Conservation (phyloP, 352 stramenopile genomes). For the Globisporangium lucens region DNA sequence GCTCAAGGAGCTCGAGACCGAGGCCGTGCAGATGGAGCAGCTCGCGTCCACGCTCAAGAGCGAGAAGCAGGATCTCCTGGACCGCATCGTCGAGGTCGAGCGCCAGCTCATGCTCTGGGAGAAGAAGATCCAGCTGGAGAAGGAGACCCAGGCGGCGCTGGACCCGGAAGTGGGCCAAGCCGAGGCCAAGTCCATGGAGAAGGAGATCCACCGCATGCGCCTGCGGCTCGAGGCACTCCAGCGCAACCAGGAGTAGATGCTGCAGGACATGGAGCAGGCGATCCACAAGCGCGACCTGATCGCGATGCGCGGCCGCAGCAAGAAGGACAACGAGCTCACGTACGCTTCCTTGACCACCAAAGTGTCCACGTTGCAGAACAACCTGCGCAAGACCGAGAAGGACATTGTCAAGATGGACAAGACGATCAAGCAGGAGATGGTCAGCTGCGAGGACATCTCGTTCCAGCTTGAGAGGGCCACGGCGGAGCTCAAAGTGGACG, state of each 20-base stretch:
- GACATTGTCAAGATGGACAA: slow-evolving; percentile 61
- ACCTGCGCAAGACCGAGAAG: slow-evolving; percentile 65
- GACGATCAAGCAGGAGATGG: slow-evolving; percentile 52
- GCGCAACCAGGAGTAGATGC: slow-evolving; percentile 91
- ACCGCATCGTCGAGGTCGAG: slow-evolving; percentile 91
- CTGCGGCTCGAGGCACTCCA: slow-evolving; percentile 89
- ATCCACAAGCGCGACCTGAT: slow-evolving; percentile 94
- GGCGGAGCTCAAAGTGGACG: slow-evolving; percentile 74
- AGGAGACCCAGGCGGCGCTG: slow-evolving; percentile 93
- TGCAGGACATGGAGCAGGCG: slow-evolving; percentile 93
- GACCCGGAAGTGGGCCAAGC: slow-evolving; percentile 90
- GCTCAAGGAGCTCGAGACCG: slow-evolving; percentile 88
- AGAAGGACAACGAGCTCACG: slow-evolving; percentile 82
- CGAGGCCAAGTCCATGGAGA: slow-evolving; percentile 92
- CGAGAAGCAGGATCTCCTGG: slow-evolving; percentile 85
- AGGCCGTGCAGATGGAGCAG: slow-evolving; percentile 69
- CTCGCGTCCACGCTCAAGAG: slow-evolving; percentile 70
- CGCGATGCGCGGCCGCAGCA: slow-evolving; percentile 79
- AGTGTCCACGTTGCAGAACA: slow-evolving; percentile 75
- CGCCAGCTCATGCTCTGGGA: slow-evolving; percentile 94
- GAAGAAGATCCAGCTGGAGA: slow-evolving; percentile 96
- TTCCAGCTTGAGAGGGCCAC: slow-evolving; percentile 79
- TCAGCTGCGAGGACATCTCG: slow-evolving; percentile 58
- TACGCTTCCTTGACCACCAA: slow-evolving; percentile 85
- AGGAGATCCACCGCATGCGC: slow-evolving; percentile 95